Percentiles rank a stretch among this genome's conserved stretches.
Conservation (phyloP, 352 stramenopile species). For the Phytophthora boehmeriae region DNA sequence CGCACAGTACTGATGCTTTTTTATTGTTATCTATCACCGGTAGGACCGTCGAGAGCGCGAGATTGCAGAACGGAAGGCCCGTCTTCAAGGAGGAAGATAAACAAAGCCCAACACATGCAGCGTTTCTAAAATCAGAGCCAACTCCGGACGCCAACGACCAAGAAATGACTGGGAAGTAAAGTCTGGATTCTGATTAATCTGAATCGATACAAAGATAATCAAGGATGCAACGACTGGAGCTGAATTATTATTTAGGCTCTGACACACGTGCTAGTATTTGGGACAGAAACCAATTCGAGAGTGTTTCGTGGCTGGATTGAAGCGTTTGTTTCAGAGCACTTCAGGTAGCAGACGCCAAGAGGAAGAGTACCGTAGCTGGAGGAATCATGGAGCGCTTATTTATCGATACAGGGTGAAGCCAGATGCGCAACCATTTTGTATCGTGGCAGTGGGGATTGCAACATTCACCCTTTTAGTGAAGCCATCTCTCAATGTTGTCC, state of each 20-base stretch:
- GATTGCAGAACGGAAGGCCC: constrained; percentile 38
- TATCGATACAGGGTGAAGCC: constrained; percentile 37
- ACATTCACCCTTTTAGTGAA: constrained; percentile 22
- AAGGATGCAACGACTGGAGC: too few species aligned
- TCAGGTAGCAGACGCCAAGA: constrained; percentile 26
- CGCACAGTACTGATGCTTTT: background rate
- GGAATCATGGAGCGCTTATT: constrained; percentile 34
- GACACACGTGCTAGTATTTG: constrained; percentile 33
- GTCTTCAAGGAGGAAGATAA: constrained; percentile 18
- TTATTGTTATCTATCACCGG: background rate
- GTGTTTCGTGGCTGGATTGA: constrained; percentile 33
- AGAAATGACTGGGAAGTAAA: too few species aligned
- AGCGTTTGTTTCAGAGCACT: constrained; percentile 30
- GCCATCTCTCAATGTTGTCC: constrained; percentile 33
- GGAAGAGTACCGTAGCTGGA: constrained; percentile 22
- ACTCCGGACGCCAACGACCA: too few species aligned
- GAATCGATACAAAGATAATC: too few species aligned
- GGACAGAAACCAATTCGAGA: constrained; percentile 28
- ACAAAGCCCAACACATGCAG: too few species aligned
- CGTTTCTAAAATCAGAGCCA: too few species aligned
- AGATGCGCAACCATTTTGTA: constrained; percentile 30
- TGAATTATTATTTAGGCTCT: constrained; percentile 20
- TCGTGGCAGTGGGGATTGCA: constrained; percentile 37
- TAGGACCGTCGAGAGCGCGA: constrained; percentile 50
- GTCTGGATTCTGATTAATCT: too few species aligned